Evolutionary conservation across 495 filamentous ascomycete genomes (phyloP), one percentile per base, ranked within the genome.

Genomic region (Bathelium albidoporum): DNA sequence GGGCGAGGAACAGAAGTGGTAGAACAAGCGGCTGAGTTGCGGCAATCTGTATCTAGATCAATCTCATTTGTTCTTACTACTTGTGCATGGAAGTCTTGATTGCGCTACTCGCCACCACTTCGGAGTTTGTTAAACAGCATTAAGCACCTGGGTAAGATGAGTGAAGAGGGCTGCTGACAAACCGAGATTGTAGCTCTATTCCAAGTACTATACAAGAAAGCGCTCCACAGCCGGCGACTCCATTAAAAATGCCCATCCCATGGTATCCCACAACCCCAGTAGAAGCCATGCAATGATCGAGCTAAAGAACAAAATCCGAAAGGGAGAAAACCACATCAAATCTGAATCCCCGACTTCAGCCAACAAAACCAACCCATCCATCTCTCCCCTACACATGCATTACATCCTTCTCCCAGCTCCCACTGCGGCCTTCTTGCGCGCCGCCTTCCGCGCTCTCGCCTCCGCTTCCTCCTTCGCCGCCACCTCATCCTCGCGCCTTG

Each of bases 401-500:
- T 16, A 55, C 22, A 26, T 7, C 20, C 49, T 12, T 16, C 24
- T 55, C 16, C 49, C 49, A 26, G 7, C 24, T 5, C 20, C 49
- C 2, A 29, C 9, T 5, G 49, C 49, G 2, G 49, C 49, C 20
- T 31, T 75, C 76, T 77, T 83, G 32, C 82, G 75, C 61, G 81
- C 82, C 69, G 79, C 62, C 70, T 88, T 87, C 68, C 80, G 77
- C 45, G 75, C 71, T 73, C 83, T 85, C 16, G 80, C 77, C 62
- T 75, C 73, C 62, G 76, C 75, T 72, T 87, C 85, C 67, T 75
- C 68, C 20, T 68, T 74, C 67, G 79, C 69, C 45, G 84, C 83
- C 71, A 81, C 77, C 64, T 82, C 81, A 64, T 88, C 85, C 67
- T 87, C 85, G 67, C 75, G 77, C 53, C 75, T 77, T 5, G 85